phyloP scores from a whole-genome alignment of 2,329 filamentous ascomycete genomes.

The Aschersonia sp. region DNA sequence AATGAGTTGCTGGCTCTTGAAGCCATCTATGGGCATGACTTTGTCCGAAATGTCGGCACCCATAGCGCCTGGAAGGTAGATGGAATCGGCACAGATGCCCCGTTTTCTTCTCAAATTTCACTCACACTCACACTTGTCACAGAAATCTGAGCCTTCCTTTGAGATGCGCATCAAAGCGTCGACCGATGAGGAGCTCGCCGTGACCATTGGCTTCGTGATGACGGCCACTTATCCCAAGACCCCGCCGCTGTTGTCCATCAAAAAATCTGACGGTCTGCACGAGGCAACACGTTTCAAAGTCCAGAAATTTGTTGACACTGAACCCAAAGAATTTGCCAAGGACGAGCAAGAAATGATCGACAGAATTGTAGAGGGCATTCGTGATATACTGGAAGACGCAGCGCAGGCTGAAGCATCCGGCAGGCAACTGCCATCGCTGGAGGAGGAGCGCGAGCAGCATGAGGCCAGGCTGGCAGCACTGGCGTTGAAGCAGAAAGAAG shows the following conservation, averaged over 20 bases:
- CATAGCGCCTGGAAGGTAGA: conserved; percentile 73
- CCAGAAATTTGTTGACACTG: conserved; percentile 44
- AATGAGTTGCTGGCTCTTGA: conserved; percentile 77
- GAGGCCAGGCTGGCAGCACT: conserved; percentile 54
- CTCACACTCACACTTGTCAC: background rate
- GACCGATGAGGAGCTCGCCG: conserved; percentile 54
- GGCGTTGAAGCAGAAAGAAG: conserved; percentile 39
- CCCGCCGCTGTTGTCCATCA: conserved; percentile 55
- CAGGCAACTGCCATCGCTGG: conserved; percentile 66
- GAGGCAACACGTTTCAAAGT: conserved; percentile 60
- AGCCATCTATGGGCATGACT: conserved; percentile 85
- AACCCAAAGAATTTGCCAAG: conserved; percentile 37
- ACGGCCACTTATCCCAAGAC: conserved; percentile 88
- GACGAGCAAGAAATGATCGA: conserved; percentile 46
- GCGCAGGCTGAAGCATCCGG: conserved; percentile 62
- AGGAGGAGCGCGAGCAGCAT: conserved; percentile 75
- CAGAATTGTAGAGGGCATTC: conserved; percentile 52
- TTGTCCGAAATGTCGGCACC: conserved; percentile 54
- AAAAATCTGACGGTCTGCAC: conserved; percentile 47
- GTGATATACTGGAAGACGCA: conserved; percentile 75
- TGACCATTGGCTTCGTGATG: conserved; percentile 64
- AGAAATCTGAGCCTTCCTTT: conserved; percentile 74
- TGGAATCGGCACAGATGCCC: background rate
- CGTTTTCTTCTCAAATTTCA: background rate
- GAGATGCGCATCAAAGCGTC: conserved; percentile 64